phyloP scores from a whole-genome alignment of 2,329 filamentous ascomycete species.

The Paracoccidioides lutzii region DNA sequence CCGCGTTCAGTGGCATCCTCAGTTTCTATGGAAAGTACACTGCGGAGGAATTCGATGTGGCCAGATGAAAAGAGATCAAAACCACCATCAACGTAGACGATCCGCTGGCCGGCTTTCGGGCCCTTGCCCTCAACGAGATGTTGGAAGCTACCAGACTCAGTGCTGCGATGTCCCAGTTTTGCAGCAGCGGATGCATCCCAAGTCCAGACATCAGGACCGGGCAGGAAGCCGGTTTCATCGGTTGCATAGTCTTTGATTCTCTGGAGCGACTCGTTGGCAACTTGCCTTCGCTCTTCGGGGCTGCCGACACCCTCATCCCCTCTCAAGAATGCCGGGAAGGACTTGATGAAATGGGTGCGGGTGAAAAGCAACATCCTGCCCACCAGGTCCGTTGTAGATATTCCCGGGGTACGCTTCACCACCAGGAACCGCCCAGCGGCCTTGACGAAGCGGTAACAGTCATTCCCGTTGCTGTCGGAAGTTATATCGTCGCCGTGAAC shows the following conservation, averaged over 20 bases:
- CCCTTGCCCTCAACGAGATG: slow-evolving; percentile 58
- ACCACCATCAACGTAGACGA: slow-evolving; percentile 92
- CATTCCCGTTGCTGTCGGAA: slow-evolving; percentile 80
- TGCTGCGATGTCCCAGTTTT: slow-evolving; percentile 27
- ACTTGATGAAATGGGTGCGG: slow-evolving; percentile 83
- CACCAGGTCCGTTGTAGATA: slow-evolving; percentile 95
- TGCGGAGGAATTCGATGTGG: slow-evolving; percentile 85
- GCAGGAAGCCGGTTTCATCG: slow-evolving; percentile 64
- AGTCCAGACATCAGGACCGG: slow-evolving; percentile 74
- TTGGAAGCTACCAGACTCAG: slow-evolving; percentile 54
- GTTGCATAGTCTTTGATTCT: slow-evolving; percentile 77
- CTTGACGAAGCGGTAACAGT: slow-evolving; percentile 98
- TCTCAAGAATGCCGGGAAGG: slow-evolving; percentile 53
- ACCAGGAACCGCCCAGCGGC: slow-evolving; percentile 88
- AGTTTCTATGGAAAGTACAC: slow-evolving; percentile 62
- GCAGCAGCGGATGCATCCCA: slow-evolving; percentile 39
- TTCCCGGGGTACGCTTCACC: slow-evolving; percentile 89
- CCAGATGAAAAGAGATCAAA: slow-evolving; percentile 95
- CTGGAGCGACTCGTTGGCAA: slow-evolving; percentile 57
- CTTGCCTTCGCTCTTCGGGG: slow-evolving; percentile 49
- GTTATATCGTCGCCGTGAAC: slow-evolving; percentile 97
- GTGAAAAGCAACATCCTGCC: slow-evolving; percentile 95
- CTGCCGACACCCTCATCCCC: slow-evolving; percentile 63
- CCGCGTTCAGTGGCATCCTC: slow-evolving; percentile 52
- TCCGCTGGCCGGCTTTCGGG: slow-evolving; percentile 62